A percentile compares a stretch with the other conserved stretches of the same genome.
phyloP scores from a whole-genome alignment of 805 yeast genomes.

The Starmerella etchellsii region DNA sequence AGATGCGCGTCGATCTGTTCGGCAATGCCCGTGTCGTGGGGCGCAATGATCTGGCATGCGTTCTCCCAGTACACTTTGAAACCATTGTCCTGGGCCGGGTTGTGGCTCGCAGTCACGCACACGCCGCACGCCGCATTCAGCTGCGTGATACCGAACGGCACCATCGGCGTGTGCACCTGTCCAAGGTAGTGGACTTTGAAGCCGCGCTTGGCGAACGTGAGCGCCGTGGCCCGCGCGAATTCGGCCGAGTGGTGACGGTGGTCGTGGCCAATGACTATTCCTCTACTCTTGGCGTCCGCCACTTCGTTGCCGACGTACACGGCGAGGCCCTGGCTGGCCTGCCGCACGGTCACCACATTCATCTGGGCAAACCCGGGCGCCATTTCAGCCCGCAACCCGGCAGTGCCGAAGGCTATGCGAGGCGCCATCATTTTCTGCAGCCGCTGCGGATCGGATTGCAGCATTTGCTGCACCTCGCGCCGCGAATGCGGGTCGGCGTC shows the following conservation, averaged over 20 bases:
- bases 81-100: slow-evolving; percentile 57
- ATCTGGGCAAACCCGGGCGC: slow-evolving; percentile 80
- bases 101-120: slow-evolving; percentile 50
- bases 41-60: slow-evolving; percentile 93
- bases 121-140: slow-evolving; percentile 63
- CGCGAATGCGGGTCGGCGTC: slow-evolving; percentile 9
- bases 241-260: slow-evolving; percentile 70
- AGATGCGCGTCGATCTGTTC: slow-evolving; percentile 45
- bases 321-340: slow-evolving; percentile 50
- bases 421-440: slow-evolving; percentile 14
- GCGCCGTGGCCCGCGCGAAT: slow-evolving; percentile 69
- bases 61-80: slow-evolving; percentile 87
- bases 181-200: slow-evolving; percentile 45
- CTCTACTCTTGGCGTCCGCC: slow-evolving; percentile 26
- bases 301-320: slow-evolving; percentile 25
- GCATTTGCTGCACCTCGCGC: slow-evolving; percentile 4
- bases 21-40: slow-evolving; percentile 71
- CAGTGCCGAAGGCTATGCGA: slow-evolving; percentile 79
- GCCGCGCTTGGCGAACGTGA: slow-evolving; percentile 56
- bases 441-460: slow-evolving; percentile 10
- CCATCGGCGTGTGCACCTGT: slow-evolving; percentile 72
- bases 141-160: slow-evolving; percentile 70
- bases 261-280: slow-evolving; percentile 78
- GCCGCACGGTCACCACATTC: slow-evolving; percentile 80
- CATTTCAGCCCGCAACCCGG: slow-evolving; percentile 81